A percentile compares a stretch with the other conserved stretches of the same genome.
These are phyloP conservation scores for Aspergillus novofumigatus DNA, from an alignment of 2,329 filamentous ascomycete species.

Conservation along the genomic window DNA sequence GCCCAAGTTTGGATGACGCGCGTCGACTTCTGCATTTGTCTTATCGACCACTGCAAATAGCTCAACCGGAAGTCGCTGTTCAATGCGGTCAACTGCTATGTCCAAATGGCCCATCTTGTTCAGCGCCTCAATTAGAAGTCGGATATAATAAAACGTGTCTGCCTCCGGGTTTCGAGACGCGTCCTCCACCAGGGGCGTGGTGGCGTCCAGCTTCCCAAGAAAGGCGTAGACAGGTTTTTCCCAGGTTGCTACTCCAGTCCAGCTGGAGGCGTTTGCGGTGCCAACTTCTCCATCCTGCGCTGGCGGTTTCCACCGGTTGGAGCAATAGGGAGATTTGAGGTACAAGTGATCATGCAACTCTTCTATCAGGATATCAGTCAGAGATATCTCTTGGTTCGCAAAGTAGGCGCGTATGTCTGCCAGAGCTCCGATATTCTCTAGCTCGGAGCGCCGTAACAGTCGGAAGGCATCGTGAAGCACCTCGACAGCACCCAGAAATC, in stretches of 20 bases:
- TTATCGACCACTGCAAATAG: constrained; percentile 91
- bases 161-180: constrained; percentile 89
- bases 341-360: constrained; percentile 97
- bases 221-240: constrained; percentile 55
- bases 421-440: constrained; percentile 87
- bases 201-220: constrained; percentile 53
- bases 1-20: constrained; percentile 81
- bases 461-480: constrained; percentile 82
- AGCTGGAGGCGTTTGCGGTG: constrained; percentile 19
- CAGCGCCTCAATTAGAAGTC: constrained; percentile 78
- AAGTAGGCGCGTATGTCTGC: constrained; percentile 83
- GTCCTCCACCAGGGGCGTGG: constrained; percentile 68
- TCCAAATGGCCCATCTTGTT: constrained; percentile 87
- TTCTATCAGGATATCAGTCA: constrained; percentile 95
- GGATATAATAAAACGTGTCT: constrained; percentile 91
- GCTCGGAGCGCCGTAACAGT: constrained; percentile 77
- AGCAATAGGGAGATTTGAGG: constrained; percentile 94
- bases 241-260: constrained; percentile 39
- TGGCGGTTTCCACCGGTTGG: constrained; percentile 88
- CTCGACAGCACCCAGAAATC: constrained; percentile 88
- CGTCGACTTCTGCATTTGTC: constrained; percentile 89
- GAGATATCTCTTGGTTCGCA: constrained; percentile 82
- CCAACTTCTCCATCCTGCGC: constrained; percentile 31
- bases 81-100: constrained; percentile 80
- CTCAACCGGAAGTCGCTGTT: constrained; percentile 89